Percentiles rank a stretch among this genome's conserved stretches.
Conservation (phyloP, 208 protist genomes). For the Trypanosoma vivax region DNA sequence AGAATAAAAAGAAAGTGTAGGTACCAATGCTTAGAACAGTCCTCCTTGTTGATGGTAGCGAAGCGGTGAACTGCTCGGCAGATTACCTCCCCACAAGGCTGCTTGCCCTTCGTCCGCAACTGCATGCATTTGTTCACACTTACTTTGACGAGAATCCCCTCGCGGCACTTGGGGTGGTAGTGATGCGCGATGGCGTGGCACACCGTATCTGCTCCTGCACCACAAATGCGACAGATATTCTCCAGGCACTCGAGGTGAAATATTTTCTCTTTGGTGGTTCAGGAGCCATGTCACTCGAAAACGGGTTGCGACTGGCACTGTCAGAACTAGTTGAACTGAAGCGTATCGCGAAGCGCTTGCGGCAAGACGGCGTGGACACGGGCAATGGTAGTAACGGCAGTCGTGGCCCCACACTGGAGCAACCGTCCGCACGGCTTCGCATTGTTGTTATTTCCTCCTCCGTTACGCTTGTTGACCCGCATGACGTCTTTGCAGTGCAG, state of each 20-base stretch:
- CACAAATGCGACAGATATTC: constrained; percentile 57
- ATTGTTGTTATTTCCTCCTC: constrained; percentile 65
- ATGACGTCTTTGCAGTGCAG: constrained; percentile 67
- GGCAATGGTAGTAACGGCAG: not conserved
- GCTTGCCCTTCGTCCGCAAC: constrained; percentile 55
- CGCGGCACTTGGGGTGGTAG: constrained; percentile 61
- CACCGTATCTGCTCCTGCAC: constrained; percentile 52
- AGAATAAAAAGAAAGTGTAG: not conserved
- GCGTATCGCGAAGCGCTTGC: constrained; percentile 26
- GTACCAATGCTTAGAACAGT: constrained; percentile 67
- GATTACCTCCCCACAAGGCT: constrained; percentile 84
- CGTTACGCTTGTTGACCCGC: constrained; percentile 74
- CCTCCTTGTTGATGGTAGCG: constrained; percentile 78
- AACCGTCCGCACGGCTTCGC: constrained; percentile 27
- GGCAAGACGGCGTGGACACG: constrained; percentile 5
- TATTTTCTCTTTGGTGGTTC: constrained; percentile 78
- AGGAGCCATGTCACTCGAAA: constrained; percentile 67
- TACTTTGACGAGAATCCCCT: constrained; percentile 72
- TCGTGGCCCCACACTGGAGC: constrained; percentile 2
- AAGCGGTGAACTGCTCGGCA: constrained; percentile 67
- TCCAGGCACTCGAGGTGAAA: constrained; percentile 56
- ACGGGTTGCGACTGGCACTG: constrained; percentile 68
- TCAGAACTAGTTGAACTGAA: constrained; percentile 72
- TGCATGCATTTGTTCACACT: constrained; percentile 42
- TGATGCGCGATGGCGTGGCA: constrained; percentile 75